Percentiles rank a stretch among this genome's conserved stretches.
These are phyloP conservation scores for Paxillus involutus DNA, from an alignment of 768 basidiomycete genomes.

Conservation along the genomic window DNA sequence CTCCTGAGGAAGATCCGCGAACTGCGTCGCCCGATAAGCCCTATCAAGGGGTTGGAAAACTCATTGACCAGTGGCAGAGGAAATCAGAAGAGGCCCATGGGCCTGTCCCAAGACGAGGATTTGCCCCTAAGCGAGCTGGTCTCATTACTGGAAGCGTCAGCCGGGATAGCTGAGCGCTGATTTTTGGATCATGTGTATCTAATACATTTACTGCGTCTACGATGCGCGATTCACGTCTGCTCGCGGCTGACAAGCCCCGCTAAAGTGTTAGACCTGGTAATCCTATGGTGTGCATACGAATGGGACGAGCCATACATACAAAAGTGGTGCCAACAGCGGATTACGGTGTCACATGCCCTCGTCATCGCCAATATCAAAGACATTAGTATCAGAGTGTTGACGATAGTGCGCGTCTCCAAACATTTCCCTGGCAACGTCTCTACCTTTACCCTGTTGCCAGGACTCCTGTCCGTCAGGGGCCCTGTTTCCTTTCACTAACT, in stretches of 20 bases:
- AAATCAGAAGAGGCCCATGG: slow-evolving; percentile 60
- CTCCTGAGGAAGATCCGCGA: slow-evolving; percentile 32
- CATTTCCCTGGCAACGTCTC: slow-evolving; percentile 47
- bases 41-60: slow-evolving; percentile 79
- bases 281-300: background rate
- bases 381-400: slow-evolving; percentile 1
- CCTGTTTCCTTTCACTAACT: slow-evolving; percentile 41
- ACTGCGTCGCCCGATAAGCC: slow-evolving; percentile 74
- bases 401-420: slow-evolving; percentile 27
- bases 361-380: slow-evolving; percentile 13
- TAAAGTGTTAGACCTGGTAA: background rate
- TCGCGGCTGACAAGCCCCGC: background rate
- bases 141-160: slow-evolving; percentile 20
- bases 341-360: slow-evolving; percentile 12
- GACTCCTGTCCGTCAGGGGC: slow-evolving; percentile 36
- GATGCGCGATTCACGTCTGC: slow-evolving; percentile 7
- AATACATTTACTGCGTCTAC: background rate
- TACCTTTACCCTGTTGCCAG: slow-evolving; percentile 55
- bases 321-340: background rate
- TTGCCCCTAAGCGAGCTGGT: slow-evolving; percentile 41
- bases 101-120: slow-evolving; percentile 36
- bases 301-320: background rate
- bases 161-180: slow-evolving; percentile 18
- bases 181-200: slow-evolving; percentile 5
- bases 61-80: slow-evolving; percentile 88